Percentiles rank a stretch among this genome's conserved stretches.
Conservation (phyloP, 1,284 basidiomycete species). For the Peniophora sp. region DNA sequence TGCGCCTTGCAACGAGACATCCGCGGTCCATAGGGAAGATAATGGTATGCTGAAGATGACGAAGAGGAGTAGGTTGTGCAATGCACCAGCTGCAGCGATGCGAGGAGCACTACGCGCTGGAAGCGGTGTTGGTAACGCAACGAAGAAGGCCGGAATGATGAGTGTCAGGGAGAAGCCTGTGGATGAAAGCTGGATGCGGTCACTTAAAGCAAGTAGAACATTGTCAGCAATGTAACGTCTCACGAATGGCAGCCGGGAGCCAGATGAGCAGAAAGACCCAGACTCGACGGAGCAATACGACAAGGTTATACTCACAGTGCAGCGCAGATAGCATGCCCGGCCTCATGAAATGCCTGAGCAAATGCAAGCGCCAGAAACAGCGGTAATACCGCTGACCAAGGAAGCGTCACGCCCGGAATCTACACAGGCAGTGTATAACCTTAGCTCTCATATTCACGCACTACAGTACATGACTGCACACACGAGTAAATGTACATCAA, state of each 20-base stretch:
- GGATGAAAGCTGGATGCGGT: slow-evolving; percentile 45
- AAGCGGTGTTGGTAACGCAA: slow-evolving; percentile 39
- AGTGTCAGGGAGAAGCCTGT: slow-evolving; percentile 50
- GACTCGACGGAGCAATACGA: too few relatives aligned
- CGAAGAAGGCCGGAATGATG: slow-evolving; percentile 64
- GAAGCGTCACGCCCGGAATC: slow-evolving; percentile 73
- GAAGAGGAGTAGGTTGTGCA: slow-evolving; percentile 45
- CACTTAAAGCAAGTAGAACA: too few relatives aligned
- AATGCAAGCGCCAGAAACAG: slow-evolving; percentile 52
- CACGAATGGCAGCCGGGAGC: neutral
- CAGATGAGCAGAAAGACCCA: too few relatives aligned
- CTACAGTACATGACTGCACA: neutral
- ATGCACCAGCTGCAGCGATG: slow-evolving; percentile 59
- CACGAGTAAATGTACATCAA: slow-evolving; percentile 9
- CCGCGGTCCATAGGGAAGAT: slow-evolving; percentile 36
- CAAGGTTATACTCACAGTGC: slow-evolving; percentile 55
- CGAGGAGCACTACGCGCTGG: slow-evolving; percentile 31
- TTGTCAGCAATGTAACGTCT: slow-evolving; percentile 2
- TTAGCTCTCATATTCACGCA: neutral
- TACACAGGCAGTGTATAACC: slow-evolving; percentile 17
- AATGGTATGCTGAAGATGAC: slow-evolving; percentile 11
- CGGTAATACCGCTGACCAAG: slow-evolving; percentile 51
- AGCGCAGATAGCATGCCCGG: slow-evolving; percentile 61
- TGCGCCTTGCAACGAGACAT: slow-evolving; percentile 40
- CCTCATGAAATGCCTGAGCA: slow-evolving; percentile 60